Evolutionary conservation across 2,329 filamentous ascomycete species (phyloP), one percentile per base, ranked within the genome.

Genomic region (Penicillium janthinellum): DNA sequence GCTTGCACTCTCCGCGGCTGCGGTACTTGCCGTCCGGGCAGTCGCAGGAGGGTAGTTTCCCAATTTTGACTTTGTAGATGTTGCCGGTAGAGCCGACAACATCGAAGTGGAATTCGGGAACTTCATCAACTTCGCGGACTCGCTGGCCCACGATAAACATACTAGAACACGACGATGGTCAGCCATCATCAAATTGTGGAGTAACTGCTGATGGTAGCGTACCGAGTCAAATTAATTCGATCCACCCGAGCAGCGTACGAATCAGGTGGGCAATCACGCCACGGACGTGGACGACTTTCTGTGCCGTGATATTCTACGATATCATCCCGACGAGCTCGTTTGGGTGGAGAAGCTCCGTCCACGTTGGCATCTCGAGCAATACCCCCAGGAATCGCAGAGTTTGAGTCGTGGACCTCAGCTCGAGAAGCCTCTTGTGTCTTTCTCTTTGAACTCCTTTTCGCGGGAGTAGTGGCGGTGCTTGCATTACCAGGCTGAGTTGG

Each of bases 21-120:
- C 85, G 83, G 58, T 83, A 84, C 37, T 49, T 61, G 7, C 76
- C 77, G 70, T 86, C 82, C 0, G 84, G 83, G 69, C 85, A 88
- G 57, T 78, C 78, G 71, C 85, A 88, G 5, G 65, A 74, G 0
- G 85, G 84, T 11, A 79, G 66, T 54, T 82, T 81, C 58, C 75
- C 72, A 55, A 89, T 83, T 11, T 72, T 78, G 37, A 86, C 80
- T n/a, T 77, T 82, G 72, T 89, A 88, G 17, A 88, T 73, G 64
- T 88, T 88, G 15, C 86, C 86, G 0, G 84, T 88, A 5, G 81
- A 80, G 17, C 87, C 87, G 35, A 85, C 84, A 52, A 89, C 81
- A 22, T 82, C 75, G 55, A 88, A 80, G 2, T 71, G 77, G 67
- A 88, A 84, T 57, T 76, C 73, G 0, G 80, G 83, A 2, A 71